phyloP scores from a whole-genome alignment of 2,329 filamentous ascomycete species.

The Ophiostoma novo-ulmi region DNA sequence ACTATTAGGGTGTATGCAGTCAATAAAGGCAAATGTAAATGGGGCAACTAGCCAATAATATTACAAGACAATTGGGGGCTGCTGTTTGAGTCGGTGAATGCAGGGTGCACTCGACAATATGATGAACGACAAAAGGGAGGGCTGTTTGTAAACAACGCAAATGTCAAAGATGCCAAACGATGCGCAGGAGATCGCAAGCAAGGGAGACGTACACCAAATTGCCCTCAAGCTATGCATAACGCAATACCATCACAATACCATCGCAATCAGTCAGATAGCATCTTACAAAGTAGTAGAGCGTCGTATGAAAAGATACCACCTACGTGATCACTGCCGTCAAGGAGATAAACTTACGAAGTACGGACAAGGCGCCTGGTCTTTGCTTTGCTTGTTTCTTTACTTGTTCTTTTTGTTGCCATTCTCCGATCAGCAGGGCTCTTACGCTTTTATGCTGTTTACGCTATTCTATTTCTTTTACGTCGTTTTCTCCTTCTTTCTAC shows the following conservation, averaged over 20 bases:
- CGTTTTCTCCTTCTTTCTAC: neutral
- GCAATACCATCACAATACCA: neutral
- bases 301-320: neutral
- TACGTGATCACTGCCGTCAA: constrained; percentile 11
- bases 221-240: too few species aligned
- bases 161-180: neutral
- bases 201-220: neutral
- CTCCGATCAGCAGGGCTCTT: neutral
- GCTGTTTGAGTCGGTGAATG: neutral
- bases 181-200: neutral
- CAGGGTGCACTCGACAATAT: neutral
- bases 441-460: neutral
- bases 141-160: neutral
- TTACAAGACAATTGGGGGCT: neutral
- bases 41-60: neutral
- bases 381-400: neutral
- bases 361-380: neutral
- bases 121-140: neutral
- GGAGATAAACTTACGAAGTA: neutral
- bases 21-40: neutral
- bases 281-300: neutral
- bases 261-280: constrained; percentile 1
- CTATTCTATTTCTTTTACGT: neutral
- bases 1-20: neutral
- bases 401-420: neutral